Evolutionary conservation across 306 rosid genomes (phyloP).

Genomic region (Pyrus betulifolia): DNA sequence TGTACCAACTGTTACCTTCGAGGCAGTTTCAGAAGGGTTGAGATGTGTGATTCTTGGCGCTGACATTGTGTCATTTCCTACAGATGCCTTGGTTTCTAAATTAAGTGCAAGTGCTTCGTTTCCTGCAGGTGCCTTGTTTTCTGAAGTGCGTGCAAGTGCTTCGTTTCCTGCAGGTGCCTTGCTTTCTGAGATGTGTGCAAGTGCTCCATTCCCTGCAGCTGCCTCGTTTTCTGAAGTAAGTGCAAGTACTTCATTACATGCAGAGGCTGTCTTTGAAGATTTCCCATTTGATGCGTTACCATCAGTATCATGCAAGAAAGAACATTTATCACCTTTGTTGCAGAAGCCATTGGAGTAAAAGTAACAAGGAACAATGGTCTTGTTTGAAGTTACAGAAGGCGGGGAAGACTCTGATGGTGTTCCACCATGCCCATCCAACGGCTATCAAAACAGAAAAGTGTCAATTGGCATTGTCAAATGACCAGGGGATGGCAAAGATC

Average conservation of each 20-base stretch:
- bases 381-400: conserved; percentile 45
- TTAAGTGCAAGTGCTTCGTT: conserved; percentile 22
- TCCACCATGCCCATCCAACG: conserved; percentile 59
- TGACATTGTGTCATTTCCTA: conserved; percentile 28
- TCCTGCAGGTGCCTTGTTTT: conserved; percentile 34
- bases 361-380: conserved; percentile 61
- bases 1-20: conserved; percentile 20
- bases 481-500: conserved; percentile 3
- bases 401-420: conserved; percentile 43
- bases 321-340: conserved; percentile 70
- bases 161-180: conserved; percentile 30
- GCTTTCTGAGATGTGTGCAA: conserved; percentile 26
- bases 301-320: conserved; percentile 56
- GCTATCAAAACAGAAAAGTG: conserved; percentile 38
- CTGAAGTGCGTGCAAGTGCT: conserved; percentile 19
- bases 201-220: conserved; percentile 25
- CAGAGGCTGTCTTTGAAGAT: conserved; percentile 34
- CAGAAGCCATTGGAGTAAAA: conserved; percentile 73
- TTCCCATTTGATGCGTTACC: conserved; percentile 26
- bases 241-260: conserved; percentile 27
- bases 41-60: conserved; percentile 16
- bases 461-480: conserved; percentile 11
- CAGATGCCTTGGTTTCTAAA: conserved; percentile 33
- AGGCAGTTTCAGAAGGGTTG: conserved; percentile 24
- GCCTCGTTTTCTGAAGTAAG: conserved; percentile 31